These are phyloP conservation scores for Lipomyces yamadae DNA, from an alignment of 805 yeast genomes.

Conservation along the genomic window DNA sequence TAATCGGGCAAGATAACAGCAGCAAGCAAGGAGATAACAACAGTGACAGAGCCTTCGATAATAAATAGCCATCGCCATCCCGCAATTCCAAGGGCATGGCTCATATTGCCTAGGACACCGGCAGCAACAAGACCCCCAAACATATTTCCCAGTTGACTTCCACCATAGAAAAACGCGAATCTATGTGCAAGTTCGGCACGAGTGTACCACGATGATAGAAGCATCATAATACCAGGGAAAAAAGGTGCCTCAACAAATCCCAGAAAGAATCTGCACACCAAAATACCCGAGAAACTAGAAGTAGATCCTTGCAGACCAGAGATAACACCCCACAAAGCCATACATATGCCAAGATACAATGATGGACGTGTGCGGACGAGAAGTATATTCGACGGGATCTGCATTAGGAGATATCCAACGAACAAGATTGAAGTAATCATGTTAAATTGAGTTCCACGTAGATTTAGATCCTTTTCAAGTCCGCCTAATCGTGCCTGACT, in stretches of 20 bases:
- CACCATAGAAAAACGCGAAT: constrained; percentile 54
- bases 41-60: constrained; percentile 52
- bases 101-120: constrained; percentile 56
- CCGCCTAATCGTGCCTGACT: constrained; percentile 54
- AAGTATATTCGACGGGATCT: constrained; percentile 33
- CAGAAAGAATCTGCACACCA: constrained; percentile 45
- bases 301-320: constrained; percentile 42
- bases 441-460: constrained; percentile 50
- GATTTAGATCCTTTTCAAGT: constrained; percentile 49
- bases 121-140: constrained; percentile 60
- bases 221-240: constrained; percentile 47
- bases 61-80: constrained; percentile 59
- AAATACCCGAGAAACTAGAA: constrained; percentile 48
- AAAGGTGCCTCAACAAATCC: constrained; percentile 49
- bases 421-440: constrained; percentile 51
- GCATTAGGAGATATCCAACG: constrained; percentile 38
- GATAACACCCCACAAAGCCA: constrained; percentile 45
- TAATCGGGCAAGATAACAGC: constrained; percentile 52
- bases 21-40: constrained; percentile 41
- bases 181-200: constrained; percentile 55
- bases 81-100: constrained; percentile 47
- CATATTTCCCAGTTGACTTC: constrained; percentile 59
- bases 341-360: constrained; percentile 41
- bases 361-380: constrained; percentile 44
- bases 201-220: constrained; percentile 50